These are phyloP conservation scores for Tricharina praecox DNA, from an alignment of 495 filamentous ascomycete genomes.

Conservation along the genomic window DNA sequence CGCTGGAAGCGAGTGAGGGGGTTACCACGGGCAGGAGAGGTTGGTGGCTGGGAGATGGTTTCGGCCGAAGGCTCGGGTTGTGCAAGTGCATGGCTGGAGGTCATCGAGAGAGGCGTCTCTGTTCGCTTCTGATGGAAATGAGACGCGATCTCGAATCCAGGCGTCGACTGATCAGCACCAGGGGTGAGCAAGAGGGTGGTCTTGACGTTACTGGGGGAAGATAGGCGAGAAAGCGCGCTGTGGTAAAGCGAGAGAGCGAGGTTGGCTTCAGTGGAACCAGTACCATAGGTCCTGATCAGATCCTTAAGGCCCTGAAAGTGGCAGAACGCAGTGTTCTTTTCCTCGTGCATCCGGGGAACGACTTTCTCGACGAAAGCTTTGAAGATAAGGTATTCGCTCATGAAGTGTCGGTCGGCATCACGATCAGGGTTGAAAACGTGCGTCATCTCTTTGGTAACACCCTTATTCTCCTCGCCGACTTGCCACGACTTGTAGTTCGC, in stretches of 20 bases:
- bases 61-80: no score
- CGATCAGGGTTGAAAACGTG: slow-evolving; percentile 1
- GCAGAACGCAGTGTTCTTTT: neutral
- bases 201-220: slow-evolving; percentile 12
- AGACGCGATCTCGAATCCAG: slow-evolving; percentile 5
- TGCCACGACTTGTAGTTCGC: slow-evolving; percentile 5
- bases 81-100: no score
- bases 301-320: slow-evolving; percentile 3
- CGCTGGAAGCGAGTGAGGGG: slow-evolving; percentile 27
- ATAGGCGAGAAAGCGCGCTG: slow-evolving; percentile 9
- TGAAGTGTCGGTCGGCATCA: slow-evolving; percentile 1
- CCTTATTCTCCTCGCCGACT: neutral
- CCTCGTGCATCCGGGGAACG: neutral
- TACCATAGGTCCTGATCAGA: slow-evolving; percentile 16
- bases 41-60: no score
- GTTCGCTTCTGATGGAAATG: slow-evolving; percentile 12
- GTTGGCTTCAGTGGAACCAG: slow-evolving; percentile 11
- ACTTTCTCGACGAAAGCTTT: slow-evolving; percentile 1
- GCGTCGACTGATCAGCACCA: neutral
- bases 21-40: slow-evolving; percentile 2
- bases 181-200: slow-evolving; percentile 22
- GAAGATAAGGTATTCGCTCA: slow-evolving; percentile 5
- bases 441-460: slow-evolving; percentile 1
- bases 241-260: slow-evolving; percentile 15
- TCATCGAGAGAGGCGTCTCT: slow-evolving; percentile 17